phyloP scores from a whole-genome alignment of 345 rosid genomes.

The Mallotus nudiflorus region DNA sequence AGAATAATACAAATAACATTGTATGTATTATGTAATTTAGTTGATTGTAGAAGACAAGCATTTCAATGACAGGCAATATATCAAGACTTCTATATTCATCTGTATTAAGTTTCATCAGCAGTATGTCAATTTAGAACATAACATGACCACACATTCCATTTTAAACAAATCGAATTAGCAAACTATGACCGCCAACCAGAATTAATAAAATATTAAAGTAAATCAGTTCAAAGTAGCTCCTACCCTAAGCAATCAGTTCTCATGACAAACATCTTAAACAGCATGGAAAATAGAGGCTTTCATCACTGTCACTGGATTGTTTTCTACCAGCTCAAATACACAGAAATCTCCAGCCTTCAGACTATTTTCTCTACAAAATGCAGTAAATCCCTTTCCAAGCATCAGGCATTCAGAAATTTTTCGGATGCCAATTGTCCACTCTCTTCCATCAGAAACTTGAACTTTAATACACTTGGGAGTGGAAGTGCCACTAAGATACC shows the following conservation, averaged over 20 bases:
- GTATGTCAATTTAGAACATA: neutral
- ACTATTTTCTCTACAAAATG: slow-evolving; percentile 13
- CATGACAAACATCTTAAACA: neutral
- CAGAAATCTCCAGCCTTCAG: slow-evolving; percentile 23
- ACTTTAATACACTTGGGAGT: slow-evolving; percentile 15
- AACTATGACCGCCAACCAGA: no score
- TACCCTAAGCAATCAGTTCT: neutral
- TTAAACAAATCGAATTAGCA: no score
- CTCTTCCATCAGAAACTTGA: slow-evolving; percentile 24
- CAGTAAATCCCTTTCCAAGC: slow-evolving; percentile 19
- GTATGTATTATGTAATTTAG: neutral
- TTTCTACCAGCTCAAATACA: slow-evolving; percentile 21
- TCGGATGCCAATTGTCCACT: slow-evolving; percentile 10
- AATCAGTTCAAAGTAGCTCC: neutral
- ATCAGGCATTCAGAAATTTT: neutral
- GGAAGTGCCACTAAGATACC: slow-evolving; percentile 8
- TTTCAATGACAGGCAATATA: neutral
- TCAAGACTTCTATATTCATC: neutral
- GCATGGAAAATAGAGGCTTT: slow-evolving; percentile 9
- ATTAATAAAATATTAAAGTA: no score
- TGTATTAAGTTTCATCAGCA: neutral
- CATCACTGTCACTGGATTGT: neutral
- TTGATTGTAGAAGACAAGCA: no score
- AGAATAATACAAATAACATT: neutral
- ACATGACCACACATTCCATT: neutral